These are phyloP conservation scores for Haematococcus lacustris DNA, from an alignment of 139 green algal species.

Conservation along the genomic window DNA sequence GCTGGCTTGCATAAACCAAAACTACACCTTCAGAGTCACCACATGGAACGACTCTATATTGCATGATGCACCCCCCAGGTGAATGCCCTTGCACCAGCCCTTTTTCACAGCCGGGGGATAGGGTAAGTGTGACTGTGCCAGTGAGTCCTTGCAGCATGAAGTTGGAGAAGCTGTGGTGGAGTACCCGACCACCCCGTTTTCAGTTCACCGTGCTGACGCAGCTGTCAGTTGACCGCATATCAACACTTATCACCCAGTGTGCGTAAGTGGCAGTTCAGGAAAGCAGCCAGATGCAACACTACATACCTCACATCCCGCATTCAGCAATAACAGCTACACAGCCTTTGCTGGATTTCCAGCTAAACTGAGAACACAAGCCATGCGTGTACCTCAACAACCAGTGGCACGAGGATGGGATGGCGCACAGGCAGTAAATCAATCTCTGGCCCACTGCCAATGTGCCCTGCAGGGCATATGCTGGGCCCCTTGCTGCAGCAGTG, in stretches of 20 bases:
- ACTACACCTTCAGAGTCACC: no score
- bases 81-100: background rate
- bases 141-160: slow-evolving; percentile 22
- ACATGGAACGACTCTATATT: slow-evolving; percentile 7
- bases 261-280: background rate
- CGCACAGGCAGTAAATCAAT: no score
- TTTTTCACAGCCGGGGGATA: background rate
- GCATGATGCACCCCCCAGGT: slow-evolving; percentile 1
- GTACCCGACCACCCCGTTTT: background rate
- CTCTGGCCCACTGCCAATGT: no score
- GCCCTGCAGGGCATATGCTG: slow-evolving; percentile 17
- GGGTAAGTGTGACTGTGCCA: background rate
- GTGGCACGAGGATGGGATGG: no score
- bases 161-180: slow-evolving; percentile 20
- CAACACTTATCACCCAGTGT: slow-evolving; percentile 30
- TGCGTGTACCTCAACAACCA: no score
- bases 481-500: slow-evolving; percentile 24
- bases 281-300: background rate
- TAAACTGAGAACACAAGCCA: no score
- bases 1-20: no score
- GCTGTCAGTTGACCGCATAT: slow-evolving; percentile 26
- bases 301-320: no score
- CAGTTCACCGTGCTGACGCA: slow-evolving; percentile 34
- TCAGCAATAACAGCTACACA: no score
- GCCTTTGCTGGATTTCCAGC: no score